Evolutionary conservation across 306 rosid genomes (phyloP).

Genomic region (Pyrus communis): DNA sequence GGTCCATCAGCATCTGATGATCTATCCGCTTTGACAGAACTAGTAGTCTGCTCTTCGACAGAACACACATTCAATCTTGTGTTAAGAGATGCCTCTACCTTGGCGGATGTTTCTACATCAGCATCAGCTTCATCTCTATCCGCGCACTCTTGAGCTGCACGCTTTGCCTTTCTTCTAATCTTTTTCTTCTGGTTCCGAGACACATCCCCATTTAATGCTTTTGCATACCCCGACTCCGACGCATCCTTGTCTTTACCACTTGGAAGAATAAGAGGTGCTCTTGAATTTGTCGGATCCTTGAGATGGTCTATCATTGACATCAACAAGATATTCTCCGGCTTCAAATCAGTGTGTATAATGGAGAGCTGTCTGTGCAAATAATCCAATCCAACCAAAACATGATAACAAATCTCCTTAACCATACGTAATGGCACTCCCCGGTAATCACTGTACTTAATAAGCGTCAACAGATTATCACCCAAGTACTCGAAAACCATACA

Average conservation of each 20-base stretch:
- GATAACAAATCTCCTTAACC: slow-evolving; percentile 91
- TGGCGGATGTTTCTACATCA: slow-evolving; percentile 38
- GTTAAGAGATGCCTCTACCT: slow-evolving; percentile 51
- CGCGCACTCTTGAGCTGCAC: slow-evolving; percentile 70
- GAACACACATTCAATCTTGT: slow-evolving; percentile 32
- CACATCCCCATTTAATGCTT: slow-evolving; percentile 66
- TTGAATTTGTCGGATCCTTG: slow-evolving; percentile 76
- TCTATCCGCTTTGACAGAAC: slow-evolving; percentile 37
- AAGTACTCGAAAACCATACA: slow-evolving; percentile 94
- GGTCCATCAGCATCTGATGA: slow-evolving; percentile 50
- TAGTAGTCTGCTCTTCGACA: slow-evolving; percentile 37
- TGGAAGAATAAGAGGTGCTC: slow-evolving; percentile 57
- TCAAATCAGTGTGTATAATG: slow-evolving; percentile 92
- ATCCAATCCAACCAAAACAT: slow-evolving; percentile 84
- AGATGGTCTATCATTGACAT: slow-evolving; percentile 69
- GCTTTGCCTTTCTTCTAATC: slow-evolving; percentile 88
- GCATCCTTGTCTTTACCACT: slow-evolving; percentile 46
- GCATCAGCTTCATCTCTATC: slow-evolving; percentile 56
- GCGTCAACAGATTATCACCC: slow-evolving; percentile 90
- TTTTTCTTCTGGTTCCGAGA: slow-evolving; percentile 70
- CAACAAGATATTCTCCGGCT: slow-evolving; percentile 81
- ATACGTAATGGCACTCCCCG: slow-evolving; percentile 69
- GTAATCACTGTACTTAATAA: slow-evolving; percentile 74
- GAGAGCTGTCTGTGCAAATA: slow-evolving; percentile 89
- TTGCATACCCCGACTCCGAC: slow-evolving; percentile 38